Evolutionary conservation across 2,329 filamentous ascomycete genomes (phyloP).

Genomic region (Huntiella omanensis): DNA sequence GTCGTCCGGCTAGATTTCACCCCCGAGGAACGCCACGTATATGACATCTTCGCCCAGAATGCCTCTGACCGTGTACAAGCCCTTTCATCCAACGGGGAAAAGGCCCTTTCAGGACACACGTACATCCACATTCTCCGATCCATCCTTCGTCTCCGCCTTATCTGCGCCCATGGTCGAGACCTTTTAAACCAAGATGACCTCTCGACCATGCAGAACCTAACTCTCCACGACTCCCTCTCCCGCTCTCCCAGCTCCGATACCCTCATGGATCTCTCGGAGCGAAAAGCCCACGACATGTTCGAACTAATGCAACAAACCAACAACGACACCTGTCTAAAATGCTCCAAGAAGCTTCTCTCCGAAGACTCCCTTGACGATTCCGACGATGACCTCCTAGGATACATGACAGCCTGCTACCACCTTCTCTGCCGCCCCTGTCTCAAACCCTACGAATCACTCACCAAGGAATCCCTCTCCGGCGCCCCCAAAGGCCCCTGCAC

Average conservation of each 20-base stretch:
- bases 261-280: slow-evolving; percentile 38
- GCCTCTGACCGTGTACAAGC: slow-evolving; percentile 64
- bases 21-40: slow-evolving; percentile 54
- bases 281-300: slow-evolving; percentile 71
- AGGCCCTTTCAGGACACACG: slow-evolving; percentile 60
- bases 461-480: slow-evolving; percentile 21
- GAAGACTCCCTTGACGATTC: slow-evolving; percentile 35
- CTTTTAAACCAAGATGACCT: slow-evolving; percentile 72
- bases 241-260: slow-evolving; percentile 40
- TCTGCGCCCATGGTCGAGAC: slow-evolving; percentile 89
- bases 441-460: slow-evolving; percentile 31
- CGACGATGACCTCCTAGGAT: slow-evolving; percentile 49
- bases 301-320: slow-evolving; percentile 68
- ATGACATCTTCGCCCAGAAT: slow-evolving; percentile 68
- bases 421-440: slow-evolving; percentile 64
- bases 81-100: slow-evolving; percentile 39
- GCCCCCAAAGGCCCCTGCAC: slow-evolving; percentile 38
- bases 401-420: slow-evolving; percentile 77
- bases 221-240: slow-evolving; percentile 18
- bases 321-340: slow-evolving; percentile 53
- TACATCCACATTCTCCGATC: slow-evolving; percentile 88
- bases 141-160: slow-evolving; percentile 71
- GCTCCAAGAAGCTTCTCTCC: slow-evolving; percentile 43
- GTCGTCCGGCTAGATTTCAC: slow-evolving; percentile 60
- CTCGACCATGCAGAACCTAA: slow-evolving; percentile 59